phyloP scores from a whole-genome alignment of 129 eudicot species.

The Sambucus nigra region DNA sequence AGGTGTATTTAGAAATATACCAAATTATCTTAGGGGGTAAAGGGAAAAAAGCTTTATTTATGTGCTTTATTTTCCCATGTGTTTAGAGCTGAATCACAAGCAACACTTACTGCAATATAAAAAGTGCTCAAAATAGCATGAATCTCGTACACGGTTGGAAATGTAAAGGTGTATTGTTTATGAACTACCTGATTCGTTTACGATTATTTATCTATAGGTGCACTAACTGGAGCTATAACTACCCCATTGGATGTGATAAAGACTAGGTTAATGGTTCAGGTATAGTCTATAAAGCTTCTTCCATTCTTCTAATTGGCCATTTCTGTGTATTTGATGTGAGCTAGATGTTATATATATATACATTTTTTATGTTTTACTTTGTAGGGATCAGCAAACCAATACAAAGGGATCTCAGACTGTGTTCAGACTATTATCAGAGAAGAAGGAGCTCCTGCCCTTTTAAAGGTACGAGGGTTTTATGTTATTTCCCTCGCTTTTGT shows the following conservation, averaged over 20 bases:
- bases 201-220: constrained; percentile 38
- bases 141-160: too few relatives aligned
- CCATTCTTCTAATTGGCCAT: not conserved
- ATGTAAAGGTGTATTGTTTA: not conserved
- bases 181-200: not conserved
- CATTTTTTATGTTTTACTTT: not conserved
- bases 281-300: constrained; percentile 6
- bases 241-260: constrained; percentile 97
- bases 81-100: too few relatives aligned
- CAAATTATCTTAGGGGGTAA: too few relatives aligned
- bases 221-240: constrained; percentile 90
- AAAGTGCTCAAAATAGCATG: too few relatives aligned
- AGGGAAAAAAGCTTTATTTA: too few relatives aligned
- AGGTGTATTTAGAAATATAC: too few relatives aligned
- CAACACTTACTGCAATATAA: too few relatives aligned
- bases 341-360: constrained; percentile 1
- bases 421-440: constrained; percentile 65
- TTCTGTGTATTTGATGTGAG: not conserved
- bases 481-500: constrained; percentile 4
- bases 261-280: constrained; percentile 93
- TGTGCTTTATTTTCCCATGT: too few relatives aligned
- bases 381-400: constrained; percentile 76
- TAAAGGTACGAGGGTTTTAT: constrained; percentile 40
- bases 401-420: constrained; percentile 77
- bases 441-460: constrained; percentile 82